Evolutionary conservation across 192 early-diverging fungal genomes (phyloP).

Genomic region (Podila clonocystis): DNA sequence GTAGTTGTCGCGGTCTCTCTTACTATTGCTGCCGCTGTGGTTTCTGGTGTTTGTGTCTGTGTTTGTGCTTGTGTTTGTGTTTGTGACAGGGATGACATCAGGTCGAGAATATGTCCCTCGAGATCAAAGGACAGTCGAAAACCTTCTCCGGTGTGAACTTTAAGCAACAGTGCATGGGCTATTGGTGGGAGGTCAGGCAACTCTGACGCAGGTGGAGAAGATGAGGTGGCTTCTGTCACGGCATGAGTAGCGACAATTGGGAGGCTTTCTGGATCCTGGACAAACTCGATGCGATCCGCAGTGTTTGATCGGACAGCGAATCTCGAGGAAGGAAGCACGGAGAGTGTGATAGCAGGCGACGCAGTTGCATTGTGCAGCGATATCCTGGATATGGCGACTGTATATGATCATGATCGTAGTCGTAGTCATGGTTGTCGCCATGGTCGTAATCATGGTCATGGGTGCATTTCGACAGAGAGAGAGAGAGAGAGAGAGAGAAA

Average conservation of each 20-base stretch:
- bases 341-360: conserved; percentile 30
- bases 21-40: not conserved
- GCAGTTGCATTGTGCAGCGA: conserved; percentile 33
- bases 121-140: conserved; percentile 33
- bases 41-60: not conserved
- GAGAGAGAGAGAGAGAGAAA: not conserved
- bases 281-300: conserved; percentile 30
- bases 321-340: conserved; percentile 4
- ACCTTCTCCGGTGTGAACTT: conserved; percentile 35
- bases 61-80: not conserved
- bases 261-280: conserved; percentile 14
- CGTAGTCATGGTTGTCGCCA: not conserved
- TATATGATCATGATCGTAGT: not conserved
- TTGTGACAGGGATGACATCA: not conserved
- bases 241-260: not conserved
- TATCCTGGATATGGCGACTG: conserved; percentile 36
- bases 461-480: not conserved
- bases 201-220: not conserved
- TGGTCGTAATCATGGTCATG: not conserved
- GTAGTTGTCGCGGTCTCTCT: not conserved
- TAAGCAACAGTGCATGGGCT: conserved; percentile 21
- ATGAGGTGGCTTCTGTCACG: not conserved
- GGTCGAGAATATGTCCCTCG: conserved; percentile 13
- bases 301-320: conserved; percentile 34
- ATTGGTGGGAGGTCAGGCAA: not conserved